phyloP scores from a whole-genome alignment of 768 basidiomycete species.

The Ephemerocybe angulata region DNA sequence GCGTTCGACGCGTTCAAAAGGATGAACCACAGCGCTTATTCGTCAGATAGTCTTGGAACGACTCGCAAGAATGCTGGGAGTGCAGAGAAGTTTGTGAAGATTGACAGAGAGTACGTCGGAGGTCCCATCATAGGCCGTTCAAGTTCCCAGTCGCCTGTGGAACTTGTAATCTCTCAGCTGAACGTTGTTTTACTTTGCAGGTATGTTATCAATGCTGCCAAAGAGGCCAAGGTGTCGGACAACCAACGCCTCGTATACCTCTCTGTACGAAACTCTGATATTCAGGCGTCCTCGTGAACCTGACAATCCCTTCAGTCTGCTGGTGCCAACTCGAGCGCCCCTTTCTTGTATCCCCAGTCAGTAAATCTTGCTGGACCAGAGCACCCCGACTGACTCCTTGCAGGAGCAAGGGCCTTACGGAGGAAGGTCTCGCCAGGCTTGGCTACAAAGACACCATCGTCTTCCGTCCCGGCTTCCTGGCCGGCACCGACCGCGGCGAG shows the following conservation, averaged over 20 bases:
- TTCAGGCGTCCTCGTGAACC: not conserved
- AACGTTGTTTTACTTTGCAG: conserved; percentile 27
- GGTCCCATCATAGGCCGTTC: not conserved
- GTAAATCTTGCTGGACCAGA: conserved; percentile 4
- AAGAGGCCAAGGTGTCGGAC: conserved; percentile 53
- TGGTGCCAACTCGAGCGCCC: conserved; percentile 47
- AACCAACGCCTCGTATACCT: conserved; percentile 66
- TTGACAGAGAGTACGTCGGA: conserved; percentile 64
- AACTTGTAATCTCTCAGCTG: too few species aligned
- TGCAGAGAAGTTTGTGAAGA: conserved; percentile 65
- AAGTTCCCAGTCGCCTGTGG: too few species aligned
- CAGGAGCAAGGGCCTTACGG: conserved; percentile 76
- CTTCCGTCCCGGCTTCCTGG: conserved; percentile 60
- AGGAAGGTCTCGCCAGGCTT: conserved; percentile 58
- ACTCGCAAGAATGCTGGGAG: conserved; percentile 58
- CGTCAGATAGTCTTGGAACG: conserved; percentile 67
- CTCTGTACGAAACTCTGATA: too few species aligned
- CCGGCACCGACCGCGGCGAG: conserved; percentile 43
- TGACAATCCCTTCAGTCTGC: conserved; percentile 31
- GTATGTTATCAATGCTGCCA: conserved; percentile 73
- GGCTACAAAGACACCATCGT: conserved; percentile 71
- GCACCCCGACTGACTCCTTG: not conserved
- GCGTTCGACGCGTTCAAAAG: conserved; percentile 18
- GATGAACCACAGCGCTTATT: not conserved
- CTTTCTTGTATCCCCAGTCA: conserved; percentile 50